Conservation (phyloP, 495 filamentous ascomycete species). For the Neurospora sublineolata region DNA sequence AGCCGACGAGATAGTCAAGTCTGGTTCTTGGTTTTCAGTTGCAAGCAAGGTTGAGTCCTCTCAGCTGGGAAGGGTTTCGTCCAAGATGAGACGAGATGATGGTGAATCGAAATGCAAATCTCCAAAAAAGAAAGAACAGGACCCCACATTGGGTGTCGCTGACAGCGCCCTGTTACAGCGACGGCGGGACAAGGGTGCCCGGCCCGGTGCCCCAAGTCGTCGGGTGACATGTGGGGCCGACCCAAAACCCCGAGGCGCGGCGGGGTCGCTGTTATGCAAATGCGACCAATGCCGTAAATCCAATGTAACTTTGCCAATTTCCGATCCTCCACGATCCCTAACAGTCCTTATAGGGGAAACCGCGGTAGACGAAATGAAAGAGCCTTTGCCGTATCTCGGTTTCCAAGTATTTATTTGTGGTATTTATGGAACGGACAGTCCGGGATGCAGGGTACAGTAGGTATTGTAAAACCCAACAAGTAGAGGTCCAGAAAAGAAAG, state of each 20-base stretch:
- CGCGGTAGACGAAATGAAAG: background rate
- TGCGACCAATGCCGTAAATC: background rate
- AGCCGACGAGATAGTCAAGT: background rate
- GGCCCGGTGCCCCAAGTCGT: background rate
- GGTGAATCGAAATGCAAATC: background rate
- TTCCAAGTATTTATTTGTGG: background rate
- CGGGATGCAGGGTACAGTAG: background rate
- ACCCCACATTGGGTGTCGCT: background rate
- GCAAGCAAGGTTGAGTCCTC: background rate
- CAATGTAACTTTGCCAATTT: background rate
- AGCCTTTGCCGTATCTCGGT: background rate
- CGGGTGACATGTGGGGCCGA: background rate
- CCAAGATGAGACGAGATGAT: background rate
- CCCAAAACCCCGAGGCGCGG: background rate
- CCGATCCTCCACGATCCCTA: background rate
- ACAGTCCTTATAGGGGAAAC: background rate
- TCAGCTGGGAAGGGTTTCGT: background rate
- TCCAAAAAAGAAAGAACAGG: background rate
- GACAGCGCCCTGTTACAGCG: background rate
- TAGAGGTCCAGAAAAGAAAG: background rate
- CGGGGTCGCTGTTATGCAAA: background rate
- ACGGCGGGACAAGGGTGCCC: background rate
- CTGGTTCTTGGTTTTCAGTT: background rate
- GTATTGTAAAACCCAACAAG: background rate
- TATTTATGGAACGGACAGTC: background rate